phyloP scores from a whole-genome alignment of 306 rosid genomes.

The Vigna nakashimae region DNA sequence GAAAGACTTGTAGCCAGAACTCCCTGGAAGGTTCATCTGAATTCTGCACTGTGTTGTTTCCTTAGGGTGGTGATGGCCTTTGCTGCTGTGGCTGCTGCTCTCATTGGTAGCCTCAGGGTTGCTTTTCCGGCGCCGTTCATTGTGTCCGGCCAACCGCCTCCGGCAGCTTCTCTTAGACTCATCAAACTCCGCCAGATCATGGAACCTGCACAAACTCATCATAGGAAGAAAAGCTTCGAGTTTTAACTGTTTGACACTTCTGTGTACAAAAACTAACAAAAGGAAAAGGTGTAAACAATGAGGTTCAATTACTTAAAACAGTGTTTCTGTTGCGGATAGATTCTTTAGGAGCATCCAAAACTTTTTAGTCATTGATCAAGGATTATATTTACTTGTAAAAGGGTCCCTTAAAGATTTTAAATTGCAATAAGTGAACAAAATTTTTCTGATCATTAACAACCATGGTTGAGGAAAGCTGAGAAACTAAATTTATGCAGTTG shows the following conservation, averaged over 20 bases:
- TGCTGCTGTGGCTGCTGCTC: slow-evolving; percentile 51
- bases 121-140: slow-evolving; percentile 83
- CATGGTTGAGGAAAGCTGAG: neutral
- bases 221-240: neutral
- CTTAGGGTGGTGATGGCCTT: slow-evolving; percentile 45
- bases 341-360: neutral
- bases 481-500: neutral
- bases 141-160: slow-evolving; percentile 86
- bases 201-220: slow-evolving; percentile 71
- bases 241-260: slow-evolving; percentile 6
- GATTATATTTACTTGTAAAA: neutral
- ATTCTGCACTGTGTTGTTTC: slow-evolving; percentile 58
- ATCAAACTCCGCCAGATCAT: slow-evolving; percentile 86
- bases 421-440: neutral
- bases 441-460: neutral
- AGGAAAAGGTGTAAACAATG: neutral
- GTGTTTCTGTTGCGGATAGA: neutral
- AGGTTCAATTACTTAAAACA: slow-evolving; percentile 22
- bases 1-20: slow-evolving; percentile 66
- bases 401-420: neutral
- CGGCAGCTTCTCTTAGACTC: slow-evolving; percentile 94
- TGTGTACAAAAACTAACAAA: neutral
- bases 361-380: slow-evolving; percentile 16
- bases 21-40: slow-evolving; percentile 62
- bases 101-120: slow-evolving; percentile 62